These are phyloP conservation scores for Erigeron philadelphicus DNA, from an alignment of 140 eudicot species.

Conservation along the genomic window DNA sequence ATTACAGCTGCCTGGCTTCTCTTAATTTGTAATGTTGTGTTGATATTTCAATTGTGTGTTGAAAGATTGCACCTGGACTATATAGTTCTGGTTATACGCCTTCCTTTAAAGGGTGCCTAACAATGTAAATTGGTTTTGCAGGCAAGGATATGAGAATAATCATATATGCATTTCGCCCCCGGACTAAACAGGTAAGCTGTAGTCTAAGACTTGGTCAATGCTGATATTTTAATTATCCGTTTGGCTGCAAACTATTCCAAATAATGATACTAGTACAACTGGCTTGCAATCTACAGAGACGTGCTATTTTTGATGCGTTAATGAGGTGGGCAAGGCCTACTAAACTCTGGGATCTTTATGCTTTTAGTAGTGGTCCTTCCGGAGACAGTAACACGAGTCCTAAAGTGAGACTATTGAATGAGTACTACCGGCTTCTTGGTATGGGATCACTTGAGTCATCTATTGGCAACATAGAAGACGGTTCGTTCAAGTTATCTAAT, in stretches of 20 bases:
- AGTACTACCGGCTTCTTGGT: slow-evolving; percentile 90
- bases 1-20: too few relatives aligned
- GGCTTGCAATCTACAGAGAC: slow-evolving; percentile 52
- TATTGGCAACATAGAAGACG: slow-evolving; percentile 43
- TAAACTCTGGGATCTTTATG: slow-evolving; percentile 86
- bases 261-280: neutral
- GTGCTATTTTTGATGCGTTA: slow-evolving; percentile 64
- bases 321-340: slow-evolving; percentile 68
- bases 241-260: slow-evolving; percentile 1
- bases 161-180: slow-evolving; percentile 76
- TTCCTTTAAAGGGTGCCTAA: neutral
- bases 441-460: slow-evolving; percentile 46
- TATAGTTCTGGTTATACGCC: neutral
- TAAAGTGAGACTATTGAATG: slow-evolving; percentile 71
- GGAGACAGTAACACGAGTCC: slow-evolving; percentile 52
- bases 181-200: slow-evolving; percentile 76
- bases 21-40: too few relatives aligned
- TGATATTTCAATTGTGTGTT: too few relatives aligned
- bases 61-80: too few relatives aligned
- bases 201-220: neutral
- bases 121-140: slow-evolving; percentile 33
- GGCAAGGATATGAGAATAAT: slow-evolving; percentile 96
- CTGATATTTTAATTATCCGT: neutral
- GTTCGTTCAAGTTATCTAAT: slow-evolving; percentile 63
- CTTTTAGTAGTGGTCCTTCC: slow-evolving; percentile 66